phyloP scores from a whole-genome alignment of 345 rosid genomes.

The thale cress (Arabidopsis thaliana) region TAIR10.1 NC_003076.8:20370501-20371000 shows the following conservation, averaged over 20 bases:
- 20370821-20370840: constrained; percentile 85
- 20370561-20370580: constrained; percentile 11
- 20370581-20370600: constrained; percentile 83
- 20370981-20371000: constrained; percentile 31
- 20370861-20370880: constrained; percentile 68
- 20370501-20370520: no score
- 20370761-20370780: background rate
- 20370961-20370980: constrained; percentile 27
- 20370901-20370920: background rate
- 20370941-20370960: constrained; percentile 24
- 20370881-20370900: constrained; percentile 15
- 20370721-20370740: background rate
- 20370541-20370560: constrained; percentile 26
- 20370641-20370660: constrained; percentile 41
- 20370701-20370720: constrained; percentile 49
- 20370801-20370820: constrained; percentile 61
- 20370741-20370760: background rate
- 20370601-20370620: constrained; percentile 73
- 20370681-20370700: constrained; percentile 50
- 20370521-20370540: no score
- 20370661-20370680: constrained; percentile 43
- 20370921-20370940: constrained; percentile 28
- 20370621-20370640: constrained; percentile 54
- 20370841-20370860: constrained; percentile 86
- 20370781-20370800: constrained; percentile 50